These are phyloP conservation scores for Oxyria digyna DNA, from an alignment of 148 eudicot genomes.

Conservation along the genomic window DNA sequence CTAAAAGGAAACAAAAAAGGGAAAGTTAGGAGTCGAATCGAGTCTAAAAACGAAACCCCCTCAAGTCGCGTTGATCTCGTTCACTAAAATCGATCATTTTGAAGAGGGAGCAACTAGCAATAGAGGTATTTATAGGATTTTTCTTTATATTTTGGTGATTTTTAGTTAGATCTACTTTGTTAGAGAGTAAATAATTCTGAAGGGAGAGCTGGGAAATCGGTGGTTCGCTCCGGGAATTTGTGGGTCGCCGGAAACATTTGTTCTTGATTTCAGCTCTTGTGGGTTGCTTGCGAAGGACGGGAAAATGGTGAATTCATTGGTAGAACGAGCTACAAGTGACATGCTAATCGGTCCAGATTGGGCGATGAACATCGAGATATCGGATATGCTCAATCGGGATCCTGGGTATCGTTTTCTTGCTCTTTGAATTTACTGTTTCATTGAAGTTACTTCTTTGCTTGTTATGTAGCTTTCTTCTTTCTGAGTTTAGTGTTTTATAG, in stretches of 20 bases:
- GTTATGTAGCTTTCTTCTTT: neutral
- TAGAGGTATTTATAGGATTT: conserved; percentile 2
- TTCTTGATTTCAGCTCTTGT: neutral
- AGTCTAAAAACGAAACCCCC: conserved; percentile 3
- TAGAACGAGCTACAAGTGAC: conserved; percentile 80
- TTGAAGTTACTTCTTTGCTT: neutral
- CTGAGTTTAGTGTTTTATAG: neutral
- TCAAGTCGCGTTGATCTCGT: neutral
- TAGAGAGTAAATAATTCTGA: neutral
- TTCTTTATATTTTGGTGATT: neutral
- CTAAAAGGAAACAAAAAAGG: neutral
- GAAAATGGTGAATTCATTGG: conserved; percentile 78
- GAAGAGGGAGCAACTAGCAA: neutral
- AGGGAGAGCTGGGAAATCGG: conserved; percentile 1
- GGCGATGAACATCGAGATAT: conserved; percentile 97
- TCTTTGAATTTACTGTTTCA: neutral
- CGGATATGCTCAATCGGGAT: conserved; percentile 81
- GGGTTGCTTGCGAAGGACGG: neutral
- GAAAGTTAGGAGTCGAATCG: neutral
- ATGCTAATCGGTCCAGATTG: conserved; percentile 96
- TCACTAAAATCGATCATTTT: neutral
- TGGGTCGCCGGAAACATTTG: neutral
- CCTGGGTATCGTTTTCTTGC: conserved; percentile 41
- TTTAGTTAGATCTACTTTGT: conserved; percentile 5
- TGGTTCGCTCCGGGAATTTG: neutral